phyloP scores from a whole-genome alignment of 192 early-diverging fungal species.

The Dissophora globulifera region DNA sequence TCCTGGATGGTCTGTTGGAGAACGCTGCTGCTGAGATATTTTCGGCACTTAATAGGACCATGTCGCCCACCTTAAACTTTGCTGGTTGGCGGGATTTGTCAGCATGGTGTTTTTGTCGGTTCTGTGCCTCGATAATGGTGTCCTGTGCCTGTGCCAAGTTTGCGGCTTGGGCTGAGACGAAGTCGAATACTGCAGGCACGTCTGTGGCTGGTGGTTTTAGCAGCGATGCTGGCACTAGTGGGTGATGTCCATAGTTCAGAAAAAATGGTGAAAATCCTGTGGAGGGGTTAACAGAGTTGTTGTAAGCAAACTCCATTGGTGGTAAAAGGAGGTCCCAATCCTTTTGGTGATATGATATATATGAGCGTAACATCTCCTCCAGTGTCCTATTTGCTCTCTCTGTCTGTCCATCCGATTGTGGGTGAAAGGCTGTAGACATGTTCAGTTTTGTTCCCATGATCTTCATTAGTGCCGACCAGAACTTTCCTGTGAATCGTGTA shows the following conservation, averaged over 20 bases:
- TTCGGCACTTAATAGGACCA: slow-evolving; percentile 13
- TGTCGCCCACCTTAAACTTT: slow-evolving; percentile 1
- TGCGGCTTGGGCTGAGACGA: neutral
- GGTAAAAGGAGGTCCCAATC: slow-evolving; percentile 59
- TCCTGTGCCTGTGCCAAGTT: neutral
- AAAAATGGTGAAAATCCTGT: slow-evolving; percentile 44
- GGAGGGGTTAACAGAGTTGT: slow-evolving; percentile 51
- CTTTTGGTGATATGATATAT: slow-evolving; percentile 1
- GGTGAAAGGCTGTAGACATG: slow-evolving; percentile 56
- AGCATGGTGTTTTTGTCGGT: slow-evolving; percentile 6
- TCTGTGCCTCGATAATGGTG: neutral
- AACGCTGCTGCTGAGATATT: neutral
- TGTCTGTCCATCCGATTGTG: slow-evolving; percentile 52
- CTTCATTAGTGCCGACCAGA: slow-evolving; percentile 45
- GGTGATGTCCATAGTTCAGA: slow-evolving; percentile 36
- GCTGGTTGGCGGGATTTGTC: neutral
- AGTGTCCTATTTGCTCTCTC: slow-evolving; percentile 28
- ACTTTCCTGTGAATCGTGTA: slow-evolving; percentile 51
- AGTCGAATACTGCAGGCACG: neutral
- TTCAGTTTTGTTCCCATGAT: slow-evolving; percentile 33
- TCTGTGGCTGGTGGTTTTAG: neutral
- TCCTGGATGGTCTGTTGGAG: neutral
- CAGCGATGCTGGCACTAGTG: slow-evolving; percentile 5
- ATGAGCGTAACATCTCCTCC: too few species aligned
- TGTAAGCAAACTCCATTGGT: slow-evolving; percentile 63